Conservation (phyloP, 495 filamentous ascomycete species). For the Xylaria palmicola region DNA sequence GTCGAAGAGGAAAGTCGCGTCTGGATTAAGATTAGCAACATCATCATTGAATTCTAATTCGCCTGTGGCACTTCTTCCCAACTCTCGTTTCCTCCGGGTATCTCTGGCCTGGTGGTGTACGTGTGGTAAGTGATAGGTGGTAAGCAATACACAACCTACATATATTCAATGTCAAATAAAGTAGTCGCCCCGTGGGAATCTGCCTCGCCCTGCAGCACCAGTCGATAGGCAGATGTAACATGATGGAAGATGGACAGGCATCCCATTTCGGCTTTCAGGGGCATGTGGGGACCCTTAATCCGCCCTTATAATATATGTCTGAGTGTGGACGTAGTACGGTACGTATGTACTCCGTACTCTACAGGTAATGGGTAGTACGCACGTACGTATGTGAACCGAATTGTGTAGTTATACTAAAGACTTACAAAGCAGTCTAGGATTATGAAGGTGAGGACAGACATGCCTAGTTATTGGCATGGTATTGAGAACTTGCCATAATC, state of each 20-base stretch:
- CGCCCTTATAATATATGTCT: conserved; percentile 5
- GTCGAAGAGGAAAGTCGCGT: neutral
- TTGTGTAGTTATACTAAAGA: no score
- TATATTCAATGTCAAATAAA: no score
- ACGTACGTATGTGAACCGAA: neutral
- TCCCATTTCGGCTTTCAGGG: conserved; percentile 1
- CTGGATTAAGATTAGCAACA: neutral
- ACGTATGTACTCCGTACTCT: no score
- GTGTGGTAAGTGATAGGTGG: neutral
- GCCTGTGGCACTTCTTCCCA: neutral
- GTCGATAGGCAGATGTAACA: conserved; percentile 2
- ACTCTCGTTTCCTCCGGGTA: neutral
- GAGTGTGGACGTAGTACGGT: neutral
- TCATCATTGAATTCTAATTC: neutral
- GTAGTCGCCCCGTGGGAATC: no score
- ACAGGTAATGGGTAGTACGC: neutral
- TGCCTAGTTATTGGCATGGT: no score
- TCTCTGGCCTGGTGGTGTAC: neutral
- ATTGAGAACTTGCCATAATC: no score
- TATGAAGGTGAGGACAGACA: no score
- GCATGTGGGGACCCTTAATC: conserved; percentile 12
- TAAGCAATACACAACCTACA: neutral
- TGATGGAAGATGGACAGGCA: neutral
- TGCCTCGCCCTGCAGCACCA: neutral
- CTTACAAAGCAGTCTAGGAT: no score